Evolutionary conservation across 371 early-diverging fungal genomes (phyloP).

Genomic region (Rhizomucor pusillus): DNA sequence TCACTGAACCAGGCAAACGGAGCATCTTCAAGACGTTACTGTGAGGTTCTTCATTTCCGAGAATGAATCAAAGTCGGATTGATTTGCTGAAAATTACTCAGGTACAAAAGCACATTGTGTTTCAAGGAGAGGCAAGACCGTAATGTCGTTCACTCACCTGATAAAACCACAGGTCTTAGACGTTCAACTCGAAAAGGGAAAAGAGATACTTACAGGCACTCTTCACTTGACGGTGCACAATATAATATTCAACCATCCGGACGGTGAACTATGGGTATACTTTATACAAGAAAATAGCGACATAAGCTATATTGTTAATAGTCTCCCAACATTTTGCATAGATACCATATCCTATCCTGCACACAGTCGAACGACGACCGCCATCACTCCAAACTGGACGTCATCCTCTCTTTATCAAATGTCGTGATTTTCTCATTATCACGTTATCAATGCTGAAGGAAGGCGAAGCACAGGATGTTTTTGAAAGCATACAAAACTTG

Average conservation of each 20-base stretch:
- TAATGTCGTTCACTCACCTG: background rate
- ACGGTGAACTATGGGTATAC: conserved; percentile 70
- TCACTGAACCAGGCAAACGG: too few species aligned
- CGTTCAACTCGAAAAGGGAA: conserved; percentile 62
- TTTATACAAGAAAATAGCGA: background rate
- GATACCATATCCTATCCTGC: conserved; percentile 86
- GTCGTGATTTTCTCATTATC: conserved; percentile 80
- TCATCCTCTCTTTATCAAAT: conserved; percentile 65
- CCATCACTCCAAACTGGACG: conserved; percentile 40
- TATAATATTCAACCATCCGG: conserved; percentile 67
- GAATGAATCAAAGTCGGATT: conserved; percentile 38
- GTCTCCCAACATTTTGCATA: conserved; percentile 21
- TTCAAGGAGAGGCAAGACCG: too few species aligned
- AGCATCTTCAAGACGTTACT: too few species aligned
- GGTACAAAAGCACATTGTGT: conserved; percentile 16
- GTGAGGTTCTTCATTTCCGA: background rate
- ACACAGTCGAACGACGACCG: conserved; percentile 75
- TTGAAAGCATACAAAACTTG: conserved; percentile 72
- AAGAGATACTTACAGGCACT: conserved; percentile 58
- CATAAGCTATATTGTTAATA: background rate
- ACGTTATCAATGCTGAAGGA: conserved; percentile 69
- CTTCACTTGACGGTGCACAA: conserved; percentile 80
- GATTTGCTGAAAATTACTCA: conserved; percentile 49
- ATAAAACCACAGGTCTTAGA: conserved; percentile 55
- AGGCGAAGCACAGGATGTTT: conserved; percentile 74